Evolutionary conservation across 2,329 filamentous ascomycete genomes (phyloP).

Genomic region (Xylariaceae sp.): DNA sequence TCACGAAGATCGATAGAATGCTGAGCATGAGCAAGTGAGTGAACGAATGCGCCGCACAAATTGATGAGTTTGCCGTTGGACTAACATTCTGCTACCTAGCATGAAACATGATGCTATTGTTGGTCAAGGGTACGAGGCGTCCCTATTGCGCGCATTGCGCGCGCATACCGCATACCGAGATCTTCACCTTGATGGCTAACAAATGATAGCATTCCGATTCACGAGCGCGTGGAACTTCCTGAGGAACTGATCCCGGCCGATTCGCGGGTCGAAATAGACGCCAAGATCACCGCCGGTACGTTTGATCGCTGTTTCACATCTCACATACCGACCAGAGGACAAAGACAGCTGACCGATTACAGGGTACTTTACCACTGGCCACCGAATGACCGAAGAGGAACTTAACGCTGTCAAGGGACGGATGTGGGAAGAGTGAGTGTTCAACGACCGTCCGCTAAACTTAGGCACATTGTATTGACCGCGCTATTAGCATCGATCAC

Average conservation of each 20-base stretch:
- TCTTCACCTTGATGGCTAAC: constrained; percentile 17
- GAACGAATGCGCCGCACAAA: constrained; percentile 12
- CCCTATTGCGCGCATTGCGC: constrained; percentile 12
- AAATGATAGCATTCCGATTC: constrained; percentile 66
- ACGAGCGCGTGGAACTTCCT: constrained; percentile 85
- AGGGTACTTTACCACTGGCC: constrained; percentile 80
- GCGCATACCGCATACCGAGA: background rate
- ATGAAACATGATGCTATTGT: constrained; percentile 92
- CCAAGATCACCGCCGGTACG: constrained; percentile 91
- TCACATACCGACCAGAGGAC: constrained; percentile 4
- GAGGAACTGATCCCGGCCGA: constrained; percentile 92
- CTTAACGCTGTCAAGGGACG: constrained; percentile 80
- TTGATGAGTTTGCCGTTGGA: constrained; percentile 15
- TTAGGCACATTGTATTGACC: constrained; percentile 23
- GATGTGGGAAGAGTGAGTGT: constrained; percentile 76
- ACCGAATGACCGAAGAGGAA: constrained; percentile 82
- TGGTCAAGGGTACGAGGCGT: constrained; percentile 59
- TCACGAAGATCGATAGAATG: constrained; percentile 98
- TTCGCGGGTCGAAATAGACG: constrained; percentile 96
- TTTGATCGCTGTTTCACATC: constrained; percentile 19
- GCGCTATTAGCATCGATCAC: constrained; percentile 39
- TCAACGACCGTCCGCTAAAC: constrained; percentile 14
- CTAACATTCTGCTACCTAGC: constrained; percentile 40
- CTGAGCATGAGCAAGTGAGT: constrained; percentile 93
- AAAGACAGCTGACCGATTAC: constrained; percentile 27